Percentiles rank a stretch among this genome's conserved stretches.
phyloP scores from a whole-genome alignment of 1,284 basidiomycete species.

The Ganoderma meredithae region DNA sequence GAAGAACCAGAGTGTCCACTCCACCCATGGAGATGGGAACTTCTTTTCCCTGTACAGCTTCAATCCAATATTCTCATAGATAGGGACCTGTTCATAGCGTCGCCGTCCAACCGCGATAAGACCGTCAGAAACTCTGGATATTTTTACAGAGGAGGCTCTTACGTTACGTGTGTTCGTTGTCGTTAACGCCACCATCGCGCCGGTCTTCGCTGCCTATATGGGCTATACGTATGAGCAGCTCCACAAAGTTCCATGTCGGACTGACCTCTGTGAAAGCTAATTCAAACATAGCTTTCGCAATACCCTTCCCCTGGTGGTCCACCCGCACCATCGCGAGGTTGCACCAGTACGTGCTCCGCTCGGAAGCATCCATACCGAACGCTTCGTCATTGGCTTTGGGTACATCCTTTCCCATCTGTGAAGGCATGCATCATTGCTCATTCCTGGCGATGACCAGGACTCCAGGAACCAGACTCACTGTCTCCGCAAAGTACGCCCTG shows the following conservation, averaged over 20 bases:
- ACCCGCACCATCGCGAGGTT: slow-evolving; percentile 29
- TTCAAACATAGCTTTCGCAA: slow-evolving; percentile 29
- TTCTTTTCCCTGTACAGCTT: slow-evolving; percentile 18
- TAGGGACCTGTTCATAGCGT: slow-evolving; percentile 16
- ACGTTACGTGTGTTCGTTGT: slow-evolving; percentile 31
- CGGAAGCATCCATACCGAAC: slow-evolving; percentile 21
- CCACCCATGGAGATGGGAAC: slow-evolving; percentile 28
- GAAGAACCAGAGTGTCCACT: slow-evolving; percentile 30
- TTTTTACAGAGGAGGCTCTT: background rate
- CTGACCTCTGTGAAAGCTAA: slow-evolving; percentile 29
- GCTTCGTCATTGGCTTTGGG: slow-evolving; percentile 23
- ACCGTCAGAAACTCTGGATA: background rate
- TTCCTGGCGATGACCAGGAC: too few relatives aligned
- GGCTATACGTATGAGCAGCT: background rate
- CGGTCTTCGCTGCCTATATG: slow-evolving; percentile 21
- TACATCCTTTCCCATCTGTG: slow-evolving; percentile 22
- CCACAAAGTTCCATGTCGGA: background rate
- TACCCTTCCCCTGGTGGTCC: slow-evolving; percentile 31
- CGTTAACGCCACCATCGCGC: slow-evolving; percentile 23
- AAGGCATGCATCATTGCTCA: too few relatives aligned
- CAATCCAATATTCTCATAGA: slow-evolving; percentile 30
- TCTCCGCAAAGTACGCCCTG: slow-evolving; percentile 22
- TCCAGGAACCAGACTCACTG: slow-evolving; percentile 3
- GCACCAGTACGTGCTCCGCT: slow-evolving; percentile 30
- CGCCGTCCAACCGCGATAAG: background rate